These are phyloP conservation scores for Sonneratia caseolaris DNA, from an alignment of 345 rosid species.

Conservation along the genomic window DNA sequence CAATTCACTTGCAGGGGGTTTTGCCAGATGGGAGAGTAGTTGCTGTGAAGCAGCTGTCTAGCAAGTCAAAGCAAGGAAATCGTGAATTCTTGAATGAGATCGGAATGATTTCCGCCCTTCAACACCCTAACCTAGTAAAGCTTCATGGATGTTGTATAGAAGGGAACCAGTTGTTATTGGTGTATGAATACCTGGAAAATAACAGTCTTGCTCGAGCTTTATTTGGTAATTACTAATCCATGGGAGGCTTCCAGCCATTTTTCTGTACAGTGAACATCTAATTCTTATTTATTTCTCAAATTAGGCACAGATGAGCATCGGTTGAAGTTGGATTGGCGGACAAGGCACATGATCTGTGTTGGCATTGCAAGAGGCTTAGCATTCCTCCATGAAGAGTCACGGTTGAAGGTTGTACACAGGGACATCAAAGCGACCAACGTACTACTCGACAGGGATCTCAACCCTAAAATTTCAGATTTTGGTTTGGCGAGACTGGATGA, in stretches of 20 bases:
- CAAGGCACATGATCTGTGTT: constrained; percentile 7
- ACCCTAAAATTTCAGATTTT: constrained; percentile 10
- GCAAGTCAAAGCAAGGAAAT: constrained; percentile 13
- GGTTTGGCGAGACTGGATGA: constrained; percentile 10
- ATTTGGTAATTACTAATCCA: constrained; percentile 7
- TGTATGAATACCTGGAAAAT: constrained; percentile 13
- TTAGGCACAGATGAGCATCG: constrained; percentile 8
- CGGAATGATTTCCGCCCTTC: constrained; percentile 16
- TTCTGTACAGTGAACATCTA: not conserved
- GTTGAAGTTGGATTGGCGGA: constrained; percentile 9
- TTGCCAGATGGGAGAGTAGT: constrained; percentile 8
- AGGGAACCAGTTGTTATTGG: constrained; percentile 10
- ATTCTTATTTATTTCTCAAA: not conserved
- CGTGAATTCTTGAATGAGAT: constrained; percentile 13
- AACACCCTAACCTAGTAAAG: constrained; percentile 14
- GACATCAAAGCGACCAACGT: constrained; percentile 12
- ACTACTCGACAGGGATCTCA: constrained; percentile 3
- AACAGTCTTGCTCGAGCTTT: constrained; percentile 12
- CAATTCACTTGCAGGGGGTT: constrained; percentile 6
- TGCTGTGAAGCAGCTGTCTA: constrained; percentile 10
- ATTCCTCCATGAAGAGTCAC: constrained; percentile 12
- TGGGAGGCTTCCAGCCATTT: not conserved
- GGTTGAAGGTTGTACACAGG: constrained; percentile 8
- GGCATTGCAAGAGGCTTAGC: constrained; percentile 12
- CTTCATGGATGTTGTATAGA: constrained; percentile 11